These are phyloP conservation scores for Pseudogymnoascus sp. DNA, from an alignment of 2,329 filamentous ascomycete species.

Conservation along the genomic window DNA sequence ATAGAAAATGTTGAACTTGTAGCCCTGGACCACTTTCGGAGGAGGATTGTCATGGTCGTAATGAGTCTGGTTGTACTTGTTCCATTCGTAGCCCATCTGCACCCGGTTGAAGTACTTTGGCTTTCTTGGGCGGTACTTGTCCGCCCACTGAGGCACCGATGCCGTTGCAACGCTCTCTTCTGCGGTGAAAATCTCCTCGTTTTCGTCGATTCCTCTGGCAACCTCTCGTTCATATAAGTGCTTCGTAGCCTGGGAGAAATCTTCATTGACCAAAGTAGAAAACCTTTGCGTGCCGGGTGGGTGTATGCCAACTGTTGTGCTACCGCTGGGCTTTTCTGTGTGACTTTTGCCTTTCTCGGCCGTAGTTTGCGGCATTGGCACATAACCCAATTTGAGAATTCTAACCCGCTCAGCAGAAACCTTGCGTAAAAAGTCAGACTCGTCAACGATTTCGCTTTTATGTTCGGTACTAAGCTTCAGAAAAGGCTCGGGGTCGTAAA, in stretches of 20 bases:
- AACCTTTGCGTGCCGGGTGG: slow-evolving; percentile 58
- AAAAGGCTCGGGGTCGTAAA: slow-evolving; percentile 57
- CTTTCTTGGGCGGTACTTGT: slow-evolving; percentile 81
- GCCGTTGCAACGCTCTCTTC: slow-evolving; percentile 69
- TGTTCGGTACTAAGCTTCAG: slow-evolving; percentile 57
- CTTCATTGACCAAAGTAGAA: slow-evolving; percentile 60
- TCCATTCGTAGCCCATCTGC: slow-evolving; percentile 99
- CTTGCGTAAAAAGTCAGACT: slow-evolving; percentile 48
- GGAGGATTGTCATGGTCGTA: slow-evolving; percentile 98
- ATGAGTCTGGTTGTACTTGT: slow-evolving; percentile 99
- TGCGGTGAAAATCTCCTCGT: slow-evolving; percentile 89
- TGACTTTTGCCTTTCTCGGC: slow-evolving; percentile 26
- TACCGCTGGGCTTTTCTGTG: slow-evolving; percentile 25
- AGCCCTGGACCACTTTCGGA: slow-evolving; percentile 95
- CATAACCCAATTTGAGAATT: slow-evolving; percentile 56
- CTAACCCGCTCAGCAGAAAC: slow-evolving; percentile 52
- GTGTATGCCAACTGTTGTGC: slow-evolving; percentile 35
- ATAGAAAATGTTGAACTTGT: slow-evolving; percentile 99
- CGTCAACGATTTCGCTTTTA: slow-evolving; percentile 50
- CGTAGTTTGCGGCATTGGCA: slow-evolving; percentile 47
- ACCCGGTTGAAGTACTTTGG: slow-evolving; percentile 96
- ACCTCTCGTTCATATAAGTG: slow-evolving; percentile 89
- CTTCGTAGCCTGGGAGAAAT: slow-evolving; percentile 79
- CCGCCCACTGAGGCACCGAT: slow-evolving; percentile 67
- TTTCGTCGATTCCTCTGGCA: slow-evolving; percentile 80